These are phyloP conservation scores for Xylariaceae sp. DNA, from an alignment of 2,329 filamentous ascomycete genomes.

Conservation along the genomic window DNA sequence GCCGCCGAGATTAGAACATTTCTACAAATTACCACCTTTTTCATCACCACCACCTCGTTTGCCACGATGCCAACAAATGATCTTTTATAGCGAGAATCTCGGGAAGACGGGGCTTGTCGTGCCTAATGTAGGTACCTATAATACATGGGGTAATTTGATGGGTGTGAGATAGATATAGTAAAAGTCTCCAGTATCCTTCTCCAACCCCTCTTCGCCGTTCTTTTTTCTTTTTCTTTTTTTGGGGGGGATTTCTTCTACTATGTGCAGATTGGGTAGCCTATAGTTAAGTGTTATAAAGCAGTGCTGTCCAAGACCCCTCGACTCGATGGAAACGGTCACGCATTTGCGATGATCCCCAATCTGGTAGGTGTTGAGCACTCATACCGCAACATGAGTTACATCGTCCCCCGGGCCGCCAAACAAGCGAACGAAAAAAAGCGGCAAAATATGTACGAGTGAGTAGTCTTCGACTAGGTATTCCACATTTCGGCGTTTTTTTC, in stretches of 20 bases:
- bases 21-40: not conserved
- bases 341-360: slow-evolving; percentile 4
- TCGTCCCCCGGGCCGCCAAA: slow-evolving; percentile 1
- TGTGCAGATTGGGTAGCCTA: not conserved
- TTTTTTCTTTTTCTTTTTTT: no score
- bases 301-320: not conserved
- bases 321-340: slow-evolving; percentile 8
- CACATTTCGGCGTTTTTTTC: no score
- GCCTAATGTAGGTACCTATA: no score
- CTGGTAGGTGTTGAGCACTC: slow-evolving; percentile 10
- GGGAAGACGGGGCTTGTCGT: not conserved
- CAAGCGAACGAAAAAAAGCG: no score
- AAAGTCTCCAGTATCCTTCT: no score
- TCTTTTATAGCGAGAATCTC: not conserved
- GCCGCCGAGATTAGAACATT: slow-evolving; percentile 4
- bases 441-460: no score
- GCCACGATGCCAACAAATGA: not conserved
- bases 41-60: not conserved
- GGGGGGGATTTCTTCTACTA: not conserved
- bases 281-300: not conserved
- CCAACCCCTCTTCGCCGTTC: no score
- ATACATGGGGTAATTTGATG: no score
- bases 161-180: no score
- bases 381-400: slow-evolving; percentile 12
- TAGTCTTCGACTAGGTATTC: no score